Evolutionary conservation across 352 stramenopile species (phyloP).

Genomic region (Phytophthora idaei): DNA sequence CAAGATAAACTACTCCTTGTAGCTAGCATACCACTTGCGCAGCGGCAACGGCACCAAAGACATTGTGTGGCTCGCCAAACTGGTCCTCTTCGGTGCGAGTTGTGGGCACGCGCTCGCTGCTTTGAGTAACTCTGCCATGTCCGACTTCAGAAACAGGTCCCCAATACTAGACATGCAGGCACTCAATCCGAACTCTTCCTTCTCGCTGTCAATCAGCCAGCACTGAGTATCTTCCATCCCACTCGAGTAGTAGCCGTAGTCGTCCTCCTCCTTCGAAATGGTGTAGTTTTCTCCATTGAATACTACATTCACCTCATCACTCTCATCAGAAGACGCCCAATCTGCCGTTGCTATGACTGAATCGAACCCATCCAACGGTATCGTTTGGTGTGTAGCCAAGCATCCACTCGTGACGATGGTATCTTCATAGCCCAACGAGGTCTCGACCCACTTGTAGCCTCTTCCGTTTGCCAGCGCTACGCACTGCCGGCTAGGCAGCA

Average conservation of each 20-base stretch:
- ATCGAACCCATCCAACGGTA: conserved; percentile 14
- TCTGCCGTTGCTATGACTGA: conserved; percentile 23
- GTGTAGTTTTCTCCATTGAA: conserved; percentile 24
- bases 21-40: conserved; percentile 42
- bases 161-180: conserved; percentile 13
- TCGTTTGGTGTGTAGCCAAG: conserved; percentile 11
- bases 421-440: conserved; percentile 21
- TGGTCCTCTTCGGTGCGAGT: conserved; percentile 13
- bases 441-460: conserved; percentile 35
- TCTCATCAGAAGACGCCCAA: conserved; percentile 18
- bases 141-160: conserved; percentile 7
- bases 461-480: conserved; percentile 27
- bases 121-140: conserved; percentile 26
- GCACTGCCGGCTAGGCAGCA: conserved; percentile 23
- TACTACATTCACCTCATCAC: conserved; percentile 15
- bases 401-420: conserved; percentile 24
- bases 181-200: conserved; percentile 12
- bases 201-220: conserved; percentile 31
- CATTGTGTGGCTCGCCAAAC: not conserved
- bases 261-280: conserved; percentile 13
- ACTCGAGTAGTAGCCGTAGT: conserved; percentile 5
- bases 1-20: conserved; percentile 10
- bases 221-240: conserved; percentile 8
- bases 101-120: conserved; percentile 19
- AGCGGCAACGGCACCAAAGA: conserved; percentile 31